Base-by-base conservation (phyloP, 1,139 yeast species). In the Candida sanyaensis region DNA sequence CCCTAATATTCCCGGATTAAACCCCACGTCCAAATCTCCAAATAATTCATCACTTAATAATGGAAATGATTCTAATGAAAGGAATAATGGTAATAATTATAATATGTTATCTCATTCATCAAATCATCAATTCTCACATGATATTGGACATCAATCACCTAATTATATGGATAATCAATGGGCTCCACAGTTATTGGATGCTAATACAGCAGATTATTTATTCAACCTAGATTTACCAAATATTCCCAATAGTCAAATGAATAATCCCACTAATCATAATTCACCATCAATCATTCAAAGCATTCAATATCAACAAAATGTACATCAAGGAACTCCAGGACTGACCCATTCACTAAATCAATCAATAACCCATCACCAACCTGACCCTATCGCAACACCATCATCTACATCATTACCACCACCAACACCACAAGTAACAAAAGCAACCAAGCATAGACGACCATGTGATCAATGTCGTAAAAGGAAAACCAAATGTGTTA, bases 391-490 rank as follows among this genome's bases (percentile, higher is more conserved):
- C 40, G 9, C 26, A 34, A 11, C 48, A 27, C 23, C 50, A 21
- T 48, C 54, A 42, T n/a, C 45, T 37, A 13, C 40, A 44, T 37
- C 32, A 23, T 24, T 37, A 34, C 21, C 40, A 46, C 23, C 37
- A 29, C 44, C 28, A 38, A 41, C 37, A n/a, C 47, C 32, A 21
- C 44, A 32, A 33, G 37, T 49, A n/a, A 31, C 46, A 38, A 55
- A 55, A 44, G 45, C 49, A 24, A 45, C 59, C 12, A 68, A 69
- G 46, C 71, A 63, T 41, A 64, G 75, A 28, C 66, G 80, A 12
- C 86, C 88, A 1, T 86, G 92, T 61, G 89, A 84, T 58, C 88
- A 83, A 56, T 86, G 92, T 62, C 71, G 88, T 46, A 69, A 87
- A 49, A 68, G 86, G 45, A 84, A 83, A 56, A 82, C 81, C 27